Evolutionary conservation across 805 yeast genomes (phyloP).

Genomic region (Kurtzmaniella fragi): DNA sequence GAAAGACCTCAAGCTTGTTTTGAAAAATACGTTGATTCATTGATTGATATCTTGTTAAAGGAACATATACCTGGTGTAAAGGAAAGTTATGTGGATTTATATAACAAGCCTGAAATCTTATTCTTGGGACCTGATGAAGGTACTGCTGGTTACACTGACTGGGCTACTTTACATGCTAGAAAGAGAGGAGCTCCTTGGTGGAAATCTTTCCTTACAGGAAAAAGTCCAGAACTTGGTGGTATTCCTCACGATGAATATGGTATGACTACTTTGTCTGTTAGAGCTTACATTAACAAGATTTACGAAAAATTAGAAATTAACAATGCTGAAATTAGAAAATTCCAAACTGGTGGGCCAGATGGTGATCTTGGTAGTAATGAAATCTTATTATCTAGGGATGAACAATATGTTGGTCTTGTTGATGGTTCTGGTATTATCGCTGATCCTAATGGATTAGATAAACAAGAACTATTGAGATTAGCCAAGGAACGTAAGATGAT

Average conservation of each 20-base stretch:
- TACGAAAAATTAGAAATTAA: slow-evolving; percentile 73
- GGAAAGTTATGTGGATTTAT: slow-evolving; percentile 79
- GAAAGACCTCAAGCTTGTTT: slow-evolving; percentile 79
- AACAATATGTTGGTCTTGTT: slow-evolving; percentile 79
- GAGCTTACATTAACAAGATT: slow-evolving; percentile 84
- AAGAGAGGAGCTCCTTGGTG: slow-evolving; percentile 94
- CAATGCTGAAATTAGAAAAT: slow-evolving; percentile 56
- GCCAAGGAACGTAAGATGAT: slow-evolving; percentile 78
- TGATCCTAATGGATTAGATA: slow-evolving; percentile 87
- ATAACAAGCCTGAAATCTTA: slow-evolving; percentile 80
- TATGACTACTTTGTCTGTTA: slow-evolving; percentile 92
- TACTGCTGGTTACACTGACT: slow-evolving; percentile 90
- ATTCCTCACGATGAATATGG: slow-evolving; percentile 98
- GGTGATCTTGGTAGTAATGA: slow-evolving; percentile 98
- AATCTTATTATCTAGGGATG: slow-evolving; percentile 78
- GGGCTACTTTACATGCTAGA: slow-evolving; percentile 96
- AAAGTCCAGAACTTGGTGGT: slow-evolving; percentile 88
- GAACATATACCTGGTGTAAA: slow-evolving; percentile 69
- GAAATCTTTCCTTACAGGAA: slow-evolving; percentile 98
- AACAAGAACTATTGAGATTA: slow-evolving; percentile 67
- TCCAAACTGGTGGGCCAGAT: slow-evolving; percentile 99
- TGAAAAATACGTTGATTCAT: slow-evolving; percentile 87
- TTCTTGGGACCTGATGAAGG: slow-evolving; percentile 99
- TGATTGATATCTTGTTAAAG: slow-evolving; percentile 77
- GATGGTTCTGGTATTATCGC: slow-evolving; percentile 96